Evolutionary conservation across 345 rosid species (phyloP).

Genomic region (Punica granatum): DNA sequence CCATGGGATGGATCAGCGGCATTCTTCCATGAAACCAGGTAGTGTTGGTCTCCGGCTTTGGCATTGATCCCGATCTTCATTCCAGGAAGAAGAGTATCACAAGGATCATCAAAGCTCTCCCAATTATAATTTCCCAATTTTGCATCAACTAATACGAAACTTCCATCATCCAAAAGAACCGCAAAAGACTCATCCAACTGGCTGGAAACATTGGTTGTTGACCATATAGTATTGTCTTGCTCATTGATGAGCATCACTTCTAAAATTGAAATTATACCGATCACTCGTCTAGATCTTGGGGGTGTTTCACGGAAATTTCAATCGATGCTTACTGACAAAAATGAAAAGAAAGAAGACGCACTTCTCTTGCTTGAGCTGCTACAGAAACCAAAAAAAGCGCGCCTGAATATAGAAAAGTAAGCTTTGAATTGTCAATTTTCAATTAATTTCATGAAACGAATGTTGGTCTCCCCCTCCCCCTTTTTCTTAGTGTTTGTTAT

Average conservation of each 20-base stretch:
- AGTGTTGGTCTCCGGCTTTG: constrained; percentile 7
- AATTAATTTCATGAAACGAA: no score
- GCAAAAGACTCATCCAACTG: constrained; percentile 5
- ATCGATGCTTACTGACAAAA: no score
- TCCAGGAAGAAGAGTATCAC: constrained; percentile 26
- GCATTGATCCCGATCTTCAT: constrained; percentile 31
- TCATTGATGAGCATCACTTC: constrained; percentile 16
- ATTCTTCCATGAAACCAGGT: constrained; percentile 25
- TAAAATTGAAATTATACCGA: no score
- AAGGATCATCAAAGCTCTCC: constrained; percentile 33
- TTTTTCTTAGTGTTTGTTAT: no score
- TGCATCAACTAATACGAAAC: constrained; percentile 19
- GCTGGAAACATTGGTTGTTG: constrained; percentile 8
- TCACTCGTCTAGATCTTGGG: no score
- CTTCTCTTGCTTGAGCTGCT: no score
- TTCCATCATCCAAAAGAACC: constrained; percentile 23
- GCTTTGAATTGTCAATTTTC: no score
- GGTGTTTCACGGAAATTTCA: no score
- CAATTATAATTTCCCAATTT: constrained; percentile 10
- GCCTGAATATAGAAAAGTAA: no score
- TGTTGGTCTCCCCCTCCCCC: no score
- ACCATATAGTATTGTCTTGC: constrained; percentile 16
- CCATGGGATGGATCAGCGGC: constrained; percentile 25
- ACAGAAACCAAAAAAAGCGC: no score
- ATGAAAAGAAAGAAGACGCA: no score